Evolutionary conservation across 345 rosid genomes (phyloP), one percentile per base, ranked within the genome.

Genomic region (Populus davidiana): DNA sequence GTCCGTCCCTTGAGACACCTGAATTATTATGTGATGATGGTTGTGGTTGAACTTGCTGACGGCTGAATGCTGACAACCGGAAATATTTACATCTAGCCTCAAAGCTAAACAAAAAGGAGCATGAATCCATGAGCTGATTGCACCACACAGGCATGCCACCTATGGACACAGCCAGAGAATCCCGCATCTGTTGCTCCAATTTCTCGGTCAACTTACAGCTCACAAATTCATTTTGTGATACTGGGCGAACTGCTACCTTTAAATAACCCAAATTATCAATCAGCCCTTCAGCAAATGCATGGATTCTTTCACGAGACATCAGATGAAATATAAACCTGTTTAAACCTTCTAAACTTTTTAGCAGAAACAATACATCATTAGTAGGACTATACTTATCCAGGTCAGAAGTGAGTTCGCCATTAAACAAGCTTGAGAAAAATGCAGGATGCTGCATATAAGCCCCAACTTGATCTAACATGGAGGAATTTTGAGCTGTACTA

Each of bases 141-240:
- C 93, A 95, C 99, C 99, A 95, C 21, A 85, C 81, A 62, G 99
- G 97, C 84, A 95, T 81, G 62, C 96, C 94, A 67, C 92, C 90
- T 25, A 79, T 83, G 4, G 93, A 91, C 72, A 89, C 77, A 74
- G 92, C 92, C 74, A 92, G 87, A 25, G 90, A 72, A 85, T 92
- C 99, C 31, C 90, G 89, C 89, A 95, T 86, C 85, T 95, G 98
- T 83, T 91, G 98, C 86, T 93, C 98, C 77, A 95, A 83, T 82
- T 95, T 95, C 86, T 93, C 97, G 10, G 98, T 91, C 85, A 95
- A 87, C 86, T 90, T 95, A 85, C 80, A 82, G 85, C 85, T 92
- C 77, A 92, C 91, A 85, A 93, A 93, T 69, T 87, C 94, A 77
- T 80, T 80, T 77, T 93, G 88, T 65, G 87, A 86, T 73, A 91